phyloP scores from a whole-genome alignment of 2,329 filamentous ascomycete genomes.

The Colletotrichum costaricense region DNA sequence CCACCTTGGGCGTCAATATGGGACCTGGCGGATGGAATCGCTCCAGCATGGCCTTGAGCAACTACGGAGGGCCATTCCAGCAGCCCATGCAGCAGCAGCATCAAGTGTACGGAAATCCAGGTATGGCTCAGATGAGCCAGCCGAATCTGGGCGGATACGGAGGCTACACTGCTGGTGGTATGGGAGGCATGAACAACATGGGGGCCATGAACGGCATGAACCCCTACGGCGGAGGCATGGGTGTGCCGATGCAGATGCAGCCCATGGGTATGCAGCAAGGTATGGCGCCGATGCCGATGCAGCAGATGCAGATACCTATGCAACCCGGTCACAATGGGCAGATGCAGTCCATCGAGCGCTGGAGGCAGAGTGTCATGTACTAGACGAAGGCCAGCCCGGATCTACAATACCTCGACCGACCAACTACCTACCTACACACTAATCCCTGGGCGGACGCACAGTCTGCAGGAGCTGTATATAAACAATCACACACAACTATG shows the following conservation, averaged over 20 bases:
- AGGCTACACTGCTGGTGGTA: slow-evolving; percentile 32
- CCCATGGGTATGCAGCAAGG: slow-evolving; percentile 31
- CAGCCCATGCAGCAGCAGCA: slow-evolving; percentile 18
- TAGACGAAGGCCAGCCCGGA: neutral
- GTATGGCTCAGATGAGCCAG: slow-evolving; percentile 23
- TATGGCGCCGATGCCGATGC: slow-evolving; percentile 40
- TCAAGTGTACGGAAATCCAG: slow-evolving; percentile 37
- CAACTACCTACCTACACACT: neutral
- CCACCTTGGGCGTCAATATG: slow-evolving; percentile 41
- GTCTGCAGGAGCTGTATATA: slow-evolving; percentile 5
- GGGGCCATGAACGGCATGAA: slow-evolving; percentile 36
- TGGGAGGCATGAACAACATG: slow-evolving; percentile 36
- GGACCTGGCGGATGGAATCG: slow-evolving; percentile 35
- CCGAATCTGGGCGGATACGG: slow-evolving; percentile 19
- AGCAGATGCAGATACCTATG: slow-evolving; percentile 31
- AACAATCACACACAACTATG: slow-evolving; percentile 3
- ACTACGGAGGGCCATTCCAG: slow-evolving; percentile 41
- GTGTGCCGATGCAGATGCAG: slow-evolving; percentile 38
- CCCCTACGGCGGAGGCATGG: slow-evolving; percentile 34
- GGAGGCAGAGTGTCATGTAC: slow-evolving; percentile 53
- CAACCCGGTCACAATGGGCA: slow-evolving; percentile 34
- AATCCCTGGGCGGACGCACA: neutral
- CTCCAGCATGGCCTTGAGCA: slow-evolving; percentile 44
- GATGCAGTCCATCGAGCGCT: slow-evolving; percentile 45
- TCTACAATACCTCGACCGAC: too few species aligned